Conservation (phyloP, 164 flowering plant species). For the Litsea cubeba region DNA sequence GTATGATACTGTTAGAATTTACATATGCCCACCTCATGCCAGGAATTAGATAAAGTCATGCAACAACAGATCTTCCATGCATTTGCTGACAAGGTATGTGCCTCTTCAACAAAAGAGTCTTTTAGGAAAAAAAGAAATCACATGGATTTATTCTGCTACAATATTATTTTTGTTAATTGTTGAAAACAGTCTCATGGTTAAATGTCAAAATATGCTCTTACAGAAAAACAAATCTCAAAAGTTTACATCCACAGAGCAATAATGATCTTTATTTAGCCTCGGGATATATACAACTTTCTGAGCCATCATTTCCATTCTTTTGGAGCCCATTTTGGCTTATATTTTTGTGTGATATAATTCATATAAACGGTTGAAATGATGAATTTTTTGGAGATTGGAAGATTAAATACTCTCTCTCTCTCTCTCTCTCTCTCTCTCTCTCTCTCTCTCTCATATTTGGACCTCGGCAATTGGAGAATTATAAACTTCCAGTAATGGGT, state of each 20-base stretch:
- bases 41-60: conserved; percentile 79
- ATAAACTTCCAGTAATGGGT: neutral
- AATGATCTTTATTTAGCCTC: neutral
- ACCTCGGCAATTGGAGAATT: too few relatives aligned
- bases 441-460: too few relatives aligned
- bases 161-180: neutral
- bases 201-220: too few relatives aligned
- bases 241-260: too few relatives aligned
- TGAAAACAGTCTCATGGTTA: too few relatives aligned
- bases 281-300: too few relatives aligned
- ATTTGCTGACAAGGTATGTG: conserved; percentile 63
- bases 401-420: too few relatives aligned
- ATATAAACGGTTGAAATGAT: neutral
- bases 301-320: neutral
- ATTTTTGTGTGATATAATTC: neutral
- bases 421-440: too few relatives aligned
- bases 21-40: neutral
- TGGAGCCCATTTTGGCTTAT: neutral
- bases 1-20: neutral
- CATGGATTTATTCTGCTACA: neutral
- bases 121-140: neutral
- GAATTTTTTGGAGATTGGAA: neutral
- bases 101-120: neutral
- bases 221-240: too few relatives aligned
- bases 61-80: conserved; percentile 45